These are phyloP conservation scores for Fusarium udum DNA, from an alignment of 2,329 filamentous ascomycete species.

Conservation along the genomic window DNA sequence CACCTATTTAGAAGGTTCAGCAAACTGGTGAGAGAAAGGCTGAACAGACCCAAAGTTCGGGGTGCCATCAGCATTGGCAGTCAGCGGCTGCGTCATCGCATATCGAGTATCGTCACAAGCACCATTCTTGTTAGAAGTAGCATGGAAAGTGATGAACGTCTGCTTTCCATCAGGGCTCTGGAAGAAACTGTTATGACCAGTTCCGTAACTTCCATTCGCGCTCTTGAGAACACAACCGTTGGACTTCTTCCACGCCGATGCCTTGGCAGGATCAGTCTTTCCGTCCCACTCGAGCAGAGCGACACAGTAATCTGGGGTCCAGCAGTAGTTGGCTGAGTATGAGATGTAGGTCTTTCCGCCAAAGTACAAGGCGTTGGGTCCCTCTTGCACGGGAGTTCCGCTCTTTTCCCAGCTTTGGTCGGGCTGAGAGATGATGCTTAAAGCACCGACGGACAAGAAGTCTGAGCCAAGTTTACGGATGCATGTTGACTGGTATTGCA, in stretches of 20 bases:
- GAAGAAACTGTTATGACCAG: slow-evolving; percentile 69
- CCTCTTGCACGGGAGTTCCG: slow-evolving; percentile 64
- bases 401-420: slow-evolving; percentile 61
- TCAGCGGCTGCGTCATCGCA: slow-evolving; percentile 62
- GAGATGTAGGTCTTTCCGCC: slow-evolving; percentile 62
- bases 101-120: slow-evolving; percentile 64
- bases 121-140: slow-evolving; percentile 58
- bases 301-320: slow-evolving; percentile 63
- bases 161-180: slow-evolving; percentile 62
- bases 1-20: slow-evolving; percentile 1
- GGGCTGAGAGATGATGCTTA: slow-evolving; percentile 61
- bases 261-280: slow-evolving; percentile 55
- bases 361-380: slow-evolving; percentile 62
- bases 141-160: slow-evolving; percentile 66
- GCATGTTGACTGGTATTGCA: slow-evolving; percentile 50
- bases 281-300: slow-evolving; percentile 64
- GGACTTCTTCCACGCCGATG: slow-evolving; percentile 61
- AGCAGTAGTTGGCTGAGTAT: slow-evolving; percentile 66
- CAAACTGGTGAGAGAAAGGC: slow-evolving; percentile 33
- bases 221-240: slow-evolving; percentile 60
- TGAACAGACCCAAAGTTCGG: slow-evolving; percentile 59
- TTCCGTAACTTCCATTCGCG: slow-evolving; percentile 66
- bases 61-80: slow-evolving; percentile 59
- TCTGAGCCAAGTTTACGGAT: slow-evolving; percentile 53
- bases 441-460: slow-evolving; percentile 52